A percentile compares a stretch with the other conserved stretches of the same genome.
These are phyloP conservation scores for Spizellomyces punctatus DNA, from an alignment of 192 early-diverging fungal species.

Conservation along the genomic window DNA sequence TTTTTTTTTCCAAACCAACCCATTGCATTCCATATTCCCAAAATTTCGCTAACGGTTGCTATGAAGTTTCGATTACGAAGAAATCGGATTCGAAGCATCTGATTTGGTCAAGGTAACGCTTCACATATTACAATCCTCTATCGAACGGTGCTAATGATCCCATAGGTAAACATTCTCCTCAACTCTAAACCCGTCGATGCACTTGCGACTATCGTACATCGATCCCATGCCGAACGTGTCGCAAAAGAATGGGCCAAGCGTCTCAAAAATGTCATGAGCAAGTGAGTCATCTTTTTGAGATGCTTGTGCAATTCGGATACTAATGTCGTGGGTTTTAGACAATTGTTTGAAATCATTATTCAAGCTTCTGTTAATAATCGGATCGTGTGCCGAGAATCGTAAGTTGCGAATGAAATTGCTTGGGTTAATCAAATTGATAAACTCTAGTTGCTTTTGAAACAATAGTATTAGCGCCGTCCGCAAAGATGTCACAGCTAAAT, in stretches of 20 bases:
- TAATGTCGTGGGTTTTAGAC: constrained; percentile 42
- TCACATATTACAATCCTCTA: background rate
- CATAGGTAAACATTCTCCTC: constrained; percentile 75
- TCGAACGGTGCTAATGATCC: too few species aligned
- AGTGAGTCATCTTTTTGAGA: constrained; percentile 26
- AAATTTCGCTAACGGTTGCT: too few species aligned
- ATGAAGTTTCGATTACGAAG: constrained; percentile 95
- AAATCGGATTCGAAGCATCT: constrained; percentile 78
- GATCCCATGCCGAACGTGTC: constrained; percentile 63
- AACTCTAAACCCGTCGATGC: constrained; percentile 94
- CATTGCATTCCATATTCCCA: background rate
- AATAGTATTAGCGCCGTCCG: constrained; percentile 75
- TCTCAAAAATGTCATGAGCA: constrained; percentile 78
- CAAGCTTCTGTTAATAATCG: constrained; percentile 85
- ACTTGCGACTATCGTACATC: constrained; percentile 84
- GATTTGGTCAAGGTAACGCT: constrained; percentile 75
- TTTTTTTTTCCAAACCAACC: constrained; percentile 2
- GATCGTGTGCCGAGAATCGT: constrained; percentile 84
- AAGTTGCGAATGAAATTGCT: constrained; percentile 18
- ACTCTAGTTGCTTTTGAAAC: background rate
- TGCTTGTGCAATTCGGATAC: too few species aligned
- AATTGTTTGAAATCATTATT: constrained; percentile 93
- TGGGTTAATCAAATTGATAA: background rate
- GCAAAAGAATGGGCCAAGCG: constrained; percentile 83
- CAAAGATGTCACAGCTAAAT: constrained; percentile 97